These are phyloP conservation scores for Eucalyptus melliodora DNA, from an alignment of 345 rosid species.

Conservation along the genomic window DNA sequence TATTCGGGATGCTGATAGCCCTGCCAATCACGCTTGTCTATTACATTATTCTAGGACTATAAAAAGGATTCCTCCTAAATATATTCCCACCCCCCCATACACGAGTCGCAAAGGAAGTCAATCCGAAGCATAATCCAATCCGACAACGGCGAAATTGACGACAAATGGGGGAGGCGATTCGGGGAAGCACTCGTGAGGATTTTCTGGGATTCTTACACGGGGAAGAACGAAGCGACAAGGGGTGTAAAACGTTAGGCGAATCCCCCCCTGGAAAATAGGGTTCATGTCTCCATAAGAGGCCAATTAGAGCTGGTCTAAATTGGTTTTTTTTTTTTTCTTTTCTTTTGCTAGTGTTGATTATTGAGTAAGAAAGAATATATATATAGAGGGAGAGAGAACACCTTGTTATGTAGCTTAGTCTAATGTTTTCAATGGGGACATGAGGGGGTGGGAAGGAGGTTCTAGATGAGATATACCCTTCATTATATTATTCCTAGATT, in stretches of 20 bases:
- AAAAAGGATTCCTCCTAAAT: not conserved
- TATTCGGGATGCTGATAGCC: constrained; percentile 94
- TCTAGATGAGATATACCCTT: not conserved
- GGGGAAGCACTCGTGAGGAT: not conserved
- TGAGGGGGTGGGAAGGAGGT: not conserved
- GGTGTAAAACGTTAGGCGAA: not conserved
- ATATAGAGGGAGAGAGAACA: not conserved
- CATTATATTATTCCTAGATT: not conserved
- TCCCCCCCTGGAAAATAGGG: constrained; percentile 4
- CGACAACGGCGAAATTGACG: not conserved
- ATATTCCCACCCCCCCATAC: not conserved
- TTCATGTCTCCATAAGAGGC: constrained; percentile 32
- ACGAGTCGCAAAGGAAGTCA: not conserved
- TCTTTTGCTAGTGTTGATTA: not conserved
- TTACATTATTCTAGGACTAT: constrained; percentile 76
- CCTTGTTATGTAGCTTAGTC: not conserved
- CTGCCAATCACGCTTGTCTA: constrained; percentile 84
- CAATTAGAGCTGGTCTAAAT: not conserved
- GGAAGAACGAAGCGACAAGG: not conserved
- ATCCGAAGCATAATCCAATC: not conserved
- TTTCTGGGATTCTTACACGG: not conserved
- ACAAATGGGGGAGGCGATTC: not conserved
- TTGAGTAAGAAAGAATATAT: constrained; percentile 11
- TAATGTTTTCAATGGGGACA: not conserved
- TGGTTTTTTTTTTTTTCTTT: not conserved